phyloP scores from a whole-genome alignment of 805 yeast species.

The Wickerhamomyces chaumierensis region DNA sequence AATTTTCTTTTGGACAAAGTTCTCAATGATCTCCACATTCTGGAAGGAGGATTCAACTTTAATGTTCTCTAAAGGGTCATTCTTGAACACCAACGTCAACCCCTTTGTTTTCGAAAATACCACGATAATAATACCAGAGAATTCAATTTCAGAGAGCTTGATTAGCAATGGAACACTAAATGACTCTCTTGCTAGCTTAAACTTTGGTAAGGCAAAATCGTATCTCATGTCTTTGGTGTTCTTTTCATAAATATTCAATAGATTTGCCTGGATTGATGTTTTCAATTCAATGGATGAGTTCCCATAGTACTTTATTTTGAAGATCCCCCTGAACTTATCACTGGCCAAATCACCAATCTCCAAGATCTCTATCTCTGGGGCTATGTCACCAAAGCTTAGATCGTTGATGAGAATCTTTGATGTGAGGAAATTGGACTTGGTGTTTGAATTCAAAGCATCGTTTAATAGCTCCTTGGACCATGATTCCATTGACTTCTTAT shows the following conservation, averaged over 20 bases:
- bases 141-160: constrained; percentile 56
- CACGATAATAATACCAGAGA: constrained; percentile 74
- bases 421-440: constrained; percentile 58
- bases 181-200: constrained; percentile 52
- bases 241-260: constrained; percentile 51
- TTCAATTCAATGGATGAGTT: constrained; percentile 66
- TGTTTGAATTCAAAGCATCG: constrained; percentile 65
- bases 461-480: constrained; percentile 59
- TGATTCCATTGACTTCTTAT: constrained; percentile 46
- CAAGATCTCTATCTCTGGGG: constrained; percentile 68
- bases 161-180: constrained; percentile 73
- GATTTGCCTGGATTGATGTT: constrained; percentile 78
- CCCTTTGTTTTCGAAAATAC: constrained; percentile 79
- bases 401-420: constrained; percentile 59
- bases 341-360: constrained; percentile 74
- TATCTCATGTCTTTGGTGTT: constrained; percentile 20
- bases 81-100: constrained; percentile 74
- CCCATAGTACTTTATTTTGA: constrained; percentile 65
- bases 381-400: constrained; percentile 58
- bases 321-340: constrained; percentile 73
- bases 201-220: constrained; percentile 53
- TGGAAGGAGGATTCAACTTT: constrained; percentile 83
- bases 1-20: constrained; percentile 70
- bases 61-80: constrained; percentile 79
- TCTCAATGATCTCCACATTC: constrained; percentile 72